Percentiles rank a stretch among this genome's conserved stretches.
phyloP scores from a whole-genome alignment of 768 basidiomycete species.

The Lentinula raphanica region DNA sequence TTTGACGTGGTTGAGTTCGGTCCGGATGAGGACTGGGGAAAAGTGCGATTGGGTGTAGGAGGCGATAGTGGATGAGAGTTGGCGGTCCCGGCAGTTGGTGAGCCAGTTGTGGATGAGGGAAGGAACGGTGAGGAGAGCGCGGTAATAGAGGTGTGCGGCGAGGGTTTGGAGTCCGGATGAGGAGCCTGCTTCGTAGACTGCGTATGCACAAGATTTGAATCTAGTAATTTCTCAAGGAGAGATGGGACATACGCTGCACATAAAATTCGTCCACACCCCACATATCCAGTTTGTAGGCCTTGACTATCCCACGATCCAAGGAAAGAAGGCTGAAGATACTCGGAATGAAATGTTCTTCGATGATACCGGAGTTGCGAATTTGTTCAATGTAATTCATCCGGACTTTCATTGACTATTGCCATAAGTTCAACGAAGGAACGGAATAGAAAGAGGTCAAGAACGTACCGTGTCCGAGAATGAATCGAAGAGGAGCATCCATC shows the following conservation, averaged over 20 bases:
- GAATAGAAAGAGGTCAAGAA: conserved; percentile 7
- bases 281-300: conserved; percentile 72
- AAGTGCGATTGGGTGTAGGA: conserved; percentile 79
- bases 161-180: conserved; percentile 55
- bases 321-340: conserved; percentile 61
- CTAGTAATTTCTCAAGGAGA: not conserved
- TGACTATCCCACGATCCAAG: conserved; percentile 59
- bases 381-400: conserved; percentile 84
- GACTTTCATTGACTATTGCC: conserved; percentile 75
- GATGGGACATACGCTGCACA: conserved; percentile 60
- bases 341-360: conserved; percentile 65
- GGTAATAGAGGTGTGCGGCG: conserved; percentile 86
- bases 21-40: conserved; percentile 81
- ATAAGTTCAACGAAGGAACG: not conserved
- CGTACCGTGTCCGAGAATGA: conserved; percentile 79
- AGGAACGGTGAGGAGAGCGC: conserved; percentile 76
- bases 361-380: conserved; percentile 62
- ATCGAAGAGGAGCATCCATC: conserved; percentile 88
- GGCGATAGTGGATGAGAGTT: conserved; percentile 71
- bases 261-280: conserved; percentile 86
- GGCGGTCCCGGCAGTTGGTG: conserved; percentile 82
- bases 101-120: conserved; percentile 85
- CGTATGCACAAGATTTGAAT: not conserved
- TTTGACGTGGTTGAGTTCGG: conserved; percentile 75
- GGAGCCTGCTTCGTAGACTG: conserved; percentile 56